Conservation (phyloP, 2,329 filamentous ascomycete species). For the Fusarium sp. region DNA sequence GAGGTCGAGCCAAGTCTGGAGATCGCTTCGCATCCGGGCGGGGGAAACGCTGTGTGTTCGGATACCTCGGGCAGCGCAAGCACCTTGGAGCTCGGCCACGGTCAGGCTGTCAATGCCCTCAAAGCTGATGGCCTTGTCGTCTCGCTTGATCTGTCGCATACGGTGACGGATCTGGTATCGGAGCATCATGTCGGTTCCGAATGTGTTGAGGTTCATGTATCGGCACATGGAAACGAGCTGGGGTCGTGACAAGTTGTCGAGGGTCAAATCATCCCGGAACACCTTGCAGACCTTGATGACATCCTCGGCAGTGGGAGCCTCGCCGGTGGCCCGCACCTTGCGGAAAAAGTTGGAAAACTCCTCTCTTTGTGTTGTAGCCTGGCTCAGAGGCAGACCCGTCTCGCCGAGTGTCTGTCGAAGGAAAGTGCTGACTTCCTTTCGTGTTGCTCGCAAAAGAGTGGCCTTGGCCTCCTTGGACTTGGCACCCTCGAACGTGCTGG, state of each 20-base stretch:
- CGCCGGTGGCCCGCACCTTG: constrained; percentile 92
- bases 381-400: constrained; percentile 89
- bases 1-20: constrained; percentile 94
- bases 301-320: constrained; percentile 87
- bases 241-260: constrained; percentile 95
- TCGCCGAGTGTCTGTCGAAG: constrained; percentile 89
- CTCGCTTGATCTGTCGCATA: constrained; percentile 99
- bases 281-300: constrained; percentile 99
- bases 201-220: constrained; percentile 97
- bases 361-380: constrained; percentile 86
- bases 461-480: constrained; percentile 92
- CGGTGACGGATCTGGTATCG: constrained; percentile 96
- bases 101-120: constrained; percentile 94
- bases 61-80: constrained; percentile 91
- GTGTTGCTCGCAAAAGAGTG: constrained; percentile 80
- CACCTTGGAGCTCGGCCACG: constrained; percentile 92
- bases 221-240: constrained; percentile 98
- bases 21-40: constrained; percentile 85
- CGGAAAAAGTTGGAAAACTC: constrained; percentile 98
- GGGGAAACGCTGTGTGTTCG: constrained; percentile 93
- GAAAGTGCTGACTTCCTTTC: constrained; percentile 94
- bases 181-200: constrained; percentile 97
- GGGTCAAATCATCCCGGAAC: constrained; percentile 96
- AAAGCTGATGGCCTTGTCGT: constrained; percentile 92
- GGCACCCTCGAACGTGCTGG: constrained; percentile 95